A percentile compares a stretch with the other conserved stretches of the same genome.
phyloP scores from a whole-genome alignment of 148 eudicot species.

The Vaccinium myrtillus region DNA sequence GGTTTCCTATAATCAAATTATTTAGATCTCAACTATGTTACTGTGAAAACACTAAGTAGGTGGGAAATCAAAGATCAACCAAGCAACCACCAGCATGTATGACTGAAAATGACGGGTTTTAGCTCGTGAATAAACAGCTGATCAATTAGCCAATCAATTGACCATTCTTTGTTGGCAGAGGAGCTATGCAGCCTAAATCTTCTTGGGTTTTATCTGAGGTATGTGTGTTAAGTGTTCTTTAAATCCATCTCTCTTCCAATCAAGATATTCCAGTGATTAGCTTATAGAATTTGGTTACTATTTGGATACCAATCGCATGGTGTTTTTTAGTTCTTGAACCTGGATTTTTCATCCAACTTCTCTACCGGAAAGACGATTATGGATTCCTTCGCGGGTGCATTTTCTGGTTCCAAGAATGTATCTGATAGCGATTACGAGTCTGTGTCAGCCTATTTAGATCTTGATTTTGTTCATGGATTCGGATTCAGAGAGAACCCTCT shows the following conservation, averaged over 20 bases:
- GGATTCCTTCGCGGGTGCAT: neutral
- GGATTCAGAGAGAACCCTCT: neutral
- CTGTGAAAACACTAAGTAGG: neutral
- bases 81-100: neutral
- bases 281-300: neutral
- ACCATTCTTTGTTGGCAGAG: neutral
- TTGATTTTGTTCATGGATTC: neutral
- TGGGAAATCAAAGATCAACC: neutral
- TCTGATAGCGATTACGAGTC: neutral
- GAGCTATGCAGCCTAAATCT: neutral
- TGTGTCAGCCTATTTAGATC: slow-evolving; percentile 2
- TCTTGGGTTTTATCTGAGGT: neutral
- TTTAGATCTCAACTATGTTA: neutral
- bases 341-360: neutral
- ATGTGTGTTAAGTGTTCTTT: neutral
- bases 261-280: no score
- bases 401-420: neutral
- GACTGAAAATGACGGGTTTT: neutral
- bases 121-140: neutral
- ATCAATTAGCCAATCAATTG: neutral
- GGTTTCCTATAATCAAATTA: neutral
- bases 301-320: neutral
- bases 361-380: neutral
- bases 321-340: neutral
- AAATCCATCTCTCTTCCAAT: neutral